phyloP scores from a whole-genome alignment of 179 eudicot species.

The Silene noctiflora region DNA sequence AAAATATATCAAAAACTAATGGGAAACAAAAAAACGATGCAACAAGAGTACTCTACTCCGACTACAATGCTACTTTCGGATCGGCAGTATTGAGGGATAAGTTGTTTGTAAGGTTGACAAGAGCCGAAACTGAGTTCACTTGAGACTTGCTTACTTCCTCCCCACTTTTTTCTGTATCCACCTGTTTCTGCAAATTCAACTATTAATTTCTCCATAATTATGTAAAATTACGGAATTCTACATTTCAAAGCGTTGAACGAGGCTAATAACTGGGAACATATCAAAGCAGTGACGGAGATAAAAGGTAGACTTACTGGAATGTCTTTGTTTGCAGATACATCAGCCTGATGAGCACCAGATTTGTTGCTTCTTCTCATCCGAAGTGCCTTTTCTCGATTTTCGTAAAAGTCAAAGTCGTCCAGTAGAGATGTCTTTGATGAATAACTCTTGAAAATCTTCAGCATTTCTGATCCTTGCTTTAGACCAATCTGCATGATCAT shows the following conservation, averaged over 20 bases:
- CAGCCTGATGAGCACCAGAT: constrained; percentile 34
- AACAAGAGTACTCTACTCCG: background rate
- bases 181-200: background rate
- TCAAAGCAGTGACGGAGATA: no score
- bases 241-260: background rate
- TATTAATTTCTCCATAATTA: no score
- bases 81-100: constrained; percentile 11
- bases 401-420: constrained; percentile 39
- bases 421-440: constrained; percentile 29
- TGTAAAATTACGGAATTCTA: background rate
- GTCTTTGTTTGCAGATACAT: constrained; percentile 19
- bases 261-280: no score
- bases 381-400: constrained; percentile 37
- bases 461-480: constrained; percentile 42
- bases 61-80: constrained; percentile 11
- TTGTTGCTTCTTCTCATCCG: constrained; percentile 47
- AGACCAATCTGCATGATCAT: constrained; percentile 31
- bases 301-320: constrained; percentile 30
- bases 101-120: constrained; percentile 22
- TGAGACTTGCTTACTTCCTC: constrained; percentile 13
- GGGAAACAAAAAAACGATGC: background rate
- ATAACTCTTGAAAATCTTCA: constrained; percentile 40
- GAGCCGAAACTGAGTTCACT: constrained; percentile 7
- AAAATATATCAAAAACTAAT: background rate
- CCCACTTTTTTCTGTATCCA: constrained; percentile 4